Base-by-base conservation (phyloP, 495 filamentous ascomycete species). In the Saxophila tyrrhenica region DNA sequence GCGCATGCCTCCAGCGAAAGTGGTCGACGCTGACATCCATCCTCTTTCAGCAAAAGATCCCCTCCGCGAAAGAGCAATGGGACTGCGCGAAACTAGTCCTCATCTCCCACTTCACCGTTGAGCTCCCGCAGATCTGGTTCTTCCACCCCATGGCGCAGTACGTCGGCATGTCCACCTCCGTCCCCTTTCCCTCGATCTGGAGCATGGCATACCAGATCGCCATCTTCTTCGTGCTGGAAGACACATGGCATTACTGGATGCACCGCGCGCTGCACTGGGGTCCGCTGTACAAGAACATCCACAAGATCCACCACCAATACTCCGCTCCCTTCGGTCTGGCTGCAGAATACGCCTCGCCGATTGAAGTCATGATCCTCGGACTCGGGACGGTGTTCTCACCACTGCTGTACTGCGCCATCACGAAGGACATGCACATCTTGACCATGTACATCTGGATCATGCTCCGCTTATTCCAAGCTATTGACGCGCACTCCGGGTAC, bases 391-490 rank as follows among this genome's bases (percentile, higher is more conserved):
- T 97, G 60, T 79, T 84, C 48, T 73, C 75, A 38, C 92, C 92
- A 17, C 86, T 97, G 58, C 58, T 94, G 15, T 95, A 87, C 86
- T 88, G 83, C 62, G 81, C 83, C 16, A 45, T 91, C 59, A 95
- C 89, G 24, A 78, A 82, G 42, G 79, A 98, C 48, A 74, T 98
- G 17, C 92, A 98, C 69, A 88, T 98, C 45, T 70, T 94, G 64
- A 98, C 92, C 52, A 96, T 98, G 87, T 98, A 97, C 70, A 65
- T 91, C 53, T 98, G 91, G 91, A 97, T 97, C 65, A 77, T 90
- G 39, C 72, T 87, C 60, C 88, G 92, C 54, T 75, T 98, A 16
- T 91, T 95, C 78, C 92, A 98, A 71, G 94, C 92, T 62, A 97
- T 98, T 66, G 92, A 98, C 70, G 86, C 92, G 20, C 92, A 98